These are phyloP conservation scores for Russula abietina DNA, from an alignment of 768 basidiomycete species.

Conservation along the genomic window DNA sequence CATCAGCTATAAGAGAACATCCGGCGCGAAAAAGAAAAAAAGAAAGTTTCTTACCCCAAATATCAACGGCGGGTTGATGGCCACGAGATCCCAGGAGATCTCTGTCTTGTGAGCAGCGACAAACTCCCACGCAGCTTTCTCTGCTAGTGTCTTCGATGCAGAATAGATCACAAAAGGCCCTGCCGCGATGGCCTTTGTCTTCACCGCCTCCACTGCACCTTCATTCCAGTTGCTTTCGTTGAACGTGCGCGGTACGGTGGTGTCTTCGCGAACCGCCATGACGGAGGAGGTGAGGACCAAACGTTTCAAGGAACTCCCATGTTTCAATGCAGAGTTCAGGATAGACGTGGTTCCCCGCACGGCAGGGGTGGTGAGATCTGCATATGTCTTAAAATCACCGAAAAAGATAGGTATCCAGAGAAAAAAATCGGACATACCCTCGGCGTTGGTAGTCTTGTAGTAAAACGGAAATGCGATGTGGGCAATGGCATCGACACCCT, in stretches of 20 bases:
- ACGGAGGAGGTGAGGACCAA: slow-evolving; percentile 57
- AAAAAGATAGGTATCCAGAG: neutral
- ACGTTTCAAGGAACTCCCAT: slow-evolving; percentile 52
- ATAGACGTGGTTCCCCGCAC: slow-evolving; percentile 63
- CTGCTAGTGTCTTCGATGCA: slow-evolving; percentile 54
- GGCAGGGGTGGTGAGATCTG: slow-evolving; percentile 67
- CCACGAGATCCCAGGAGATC: slow-evolving; percentile 47
- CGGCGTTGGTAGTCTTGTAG: slow-evolving; percentile 38
- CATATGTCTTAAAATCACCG: neutral
- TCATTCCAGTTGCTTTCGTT: slow-evolving; percentile 47
- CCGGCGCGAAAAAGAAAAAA: no score
- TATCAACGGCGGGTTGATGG: slow-evolving; percentile 46
- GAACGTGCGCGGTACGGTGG: slow-evolving; percentile 23
- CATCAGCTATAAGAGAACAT: neutral
- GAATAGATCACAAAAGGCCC: slow-evolving; percentile 41
- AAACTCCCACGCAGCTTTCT: slow-evolving; percentile 52
- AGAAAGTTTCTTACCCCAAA: slow-evolving; percentile 9
- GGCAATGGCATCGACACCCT: slow-evolving; percentile 64
- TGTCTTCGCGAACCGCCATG: slow-evolving; percentile 38
- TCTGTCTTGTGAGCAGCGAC: slow-evolving; percentile 39
- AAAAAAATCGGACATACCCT: slow-evolving; percentile 24
- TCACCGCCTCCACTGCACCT: slow-evolving; percentile 38
- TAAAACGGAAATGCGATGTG: slow-evolving; percentile 65
- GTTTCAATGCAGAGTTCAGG: slow-evolving; percentile 50
- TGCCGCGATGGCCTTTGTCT: slow-evolving; percentile 45